Evolutionary conservation across 2,329 filamentous ascomycete genomes (phyloP).

Genomic region (Venturia effusa): DNA sequence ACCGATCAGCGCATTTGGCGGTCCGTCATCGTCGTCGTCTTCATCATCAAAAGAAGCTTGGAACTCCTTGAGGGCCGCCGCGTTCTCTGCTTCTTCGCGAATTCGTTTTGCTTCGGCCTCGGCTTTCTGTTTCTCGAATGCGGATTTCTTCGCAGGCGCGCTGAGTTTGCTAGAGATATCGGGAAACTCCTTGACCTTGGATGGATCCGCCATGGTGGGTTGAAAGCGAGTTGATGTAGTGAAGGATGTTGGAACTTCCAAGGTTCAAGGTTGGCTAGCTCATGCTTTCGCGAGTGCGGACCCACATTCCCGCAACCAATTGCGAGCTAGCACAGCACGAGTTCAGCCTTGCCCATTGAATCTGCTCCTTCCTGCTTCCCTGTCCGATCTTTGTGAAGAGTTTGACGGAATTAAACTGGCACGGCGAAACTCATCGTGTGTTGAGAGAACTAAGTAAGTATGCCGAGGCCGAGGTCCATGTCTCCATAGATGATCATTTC

Average conservation of each 20-base stretch:
- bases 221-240: background rate
- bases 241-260: too few species aligned
- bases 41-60: constrained; percentile 48
- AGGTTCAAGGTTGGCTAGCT: background rate
- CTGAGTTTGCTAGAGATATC: constrained; percentile 67
- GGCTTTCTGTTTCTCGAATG: constrained; percentile 79
- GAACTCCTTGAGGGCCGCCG: constrained; percentile 78
- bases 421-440: too few species aligned
- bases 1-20: background rate
- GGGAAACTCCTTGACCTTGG: constrained; percentile 41
- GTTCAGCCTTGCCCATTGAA: too few species aligned
- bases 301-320: too few species aligned
- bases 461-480: too few species aligned
- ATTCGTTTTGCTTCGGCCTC: constrained; percentile 81
- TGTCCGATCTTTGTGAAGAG: too few species aligned
- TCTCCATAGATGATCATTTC: too few species aligned
- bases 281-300: too few species aligned
- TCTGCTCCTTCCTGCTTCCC: too few species aligned
- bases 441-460: too few species aligned
- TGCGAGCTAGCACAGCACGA: too few species aligned
- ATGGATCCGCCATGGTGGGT: background rate
- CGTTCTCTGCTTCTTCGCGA: constrained; percentile 77
- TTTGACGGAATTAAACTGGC: too few species aligned
- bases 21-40: constrained; percentile 12
- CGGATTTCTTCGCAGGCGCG: constrained; percentile 70